Conservation (phyloP, 2,329 filamentous ascomycete species). For the Pyrenochaeta sp. region DNA sequence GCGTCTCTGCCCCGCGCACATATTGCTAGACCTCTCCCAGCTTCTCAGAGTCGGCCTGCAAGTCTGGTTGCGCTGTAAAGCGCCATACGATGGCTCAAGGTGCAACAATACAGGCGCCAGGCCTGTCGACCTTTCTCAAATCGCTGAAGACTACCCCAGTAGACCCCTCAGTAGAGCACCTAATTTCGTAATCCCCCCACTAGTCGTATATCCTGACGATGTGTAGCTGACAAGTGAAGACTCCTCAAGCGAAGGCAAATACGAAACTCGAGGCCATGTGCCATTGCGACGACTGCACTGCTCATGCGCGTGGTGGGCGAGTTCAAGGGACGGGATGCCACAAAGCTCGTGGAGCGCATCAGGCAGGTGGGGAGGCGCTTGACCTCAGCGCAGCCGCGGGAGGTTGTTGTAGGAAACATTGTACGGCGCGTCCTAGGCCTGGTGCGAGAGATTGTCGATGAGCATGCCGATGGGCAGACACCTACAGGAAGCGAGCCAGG, state of each 20-base stretch:
- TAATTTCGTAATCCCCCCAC: constrained; percentile 73
- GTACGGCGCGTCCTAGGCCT: constrained; percentile 88
- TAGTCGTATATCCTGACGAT: neutral
- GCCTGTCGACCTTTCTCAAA: constrained; percentile 79
- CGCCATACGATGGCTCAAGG: constrained; percentile 34
- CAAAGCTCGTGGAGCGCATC: constrained; percentile 80
- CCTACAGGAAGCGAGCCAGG: constrained; percentile 65
- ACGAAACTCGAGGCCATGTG: constrained; percentile 84
- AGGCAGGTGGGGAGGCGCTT: constrained; percentile 80
- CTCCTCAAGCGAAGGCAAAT: constrained; percentile 93
- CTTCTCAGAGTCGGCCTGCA: neutral
- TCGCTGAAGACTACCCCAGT: constrained; percentile 74
- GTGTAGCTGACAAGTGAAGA: constrained; percentile 54
- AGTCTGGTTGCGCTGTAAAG: neutral
- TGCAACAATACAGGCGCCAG: constrained; percentile 65
- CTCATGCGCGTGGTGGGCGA: constrained; percentile 86
- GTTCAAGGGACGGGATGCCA: constrained; percentile 79
- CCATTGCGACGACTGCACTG: constrained; percentile 88
- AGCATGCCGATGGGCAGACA: constrained; percentile 74
- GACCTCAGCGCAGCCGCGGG: constrained; percentile 83
- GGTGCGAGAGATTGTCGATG: constrained; percentile 89
- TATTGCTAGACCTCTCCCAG: neutral
- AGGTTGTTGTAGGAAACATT: constrained; percentile 94
- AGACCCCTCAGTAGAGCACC: constrained; percentile 82
- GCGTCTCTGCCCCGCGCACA: neutral